Percentiles rank a stretch among this genome's conserved stretches.
These are phyloP conservation scores for Herpetomonas tarakana DNA, from an alignment of 208 protist species.

Conservation along the genomic window DNA sequence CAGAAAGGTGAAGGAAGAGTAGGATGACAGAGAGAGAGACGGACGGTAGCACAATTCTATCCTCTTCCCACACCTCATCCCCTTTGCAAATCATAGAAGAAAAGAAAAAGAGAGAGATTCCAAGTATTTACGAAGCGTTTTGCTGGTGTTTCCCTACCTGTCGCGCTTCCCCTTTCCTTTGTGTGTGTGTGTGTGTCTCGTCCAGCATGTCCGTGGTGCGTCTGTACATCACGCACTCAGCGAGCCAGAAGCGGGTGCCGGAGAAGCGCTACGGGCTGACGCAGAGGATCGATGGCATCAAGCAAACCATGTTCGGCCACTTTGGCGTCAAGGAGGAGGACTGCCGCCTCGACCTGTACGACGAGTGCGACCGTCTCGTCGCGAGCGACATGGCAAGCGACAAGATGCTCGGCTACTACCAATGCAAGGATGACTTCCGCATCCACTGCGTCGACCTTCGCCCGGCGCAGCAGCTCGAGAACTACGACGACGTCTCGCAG, in stretches of 20 bases:
- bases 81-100: too few species aligned
- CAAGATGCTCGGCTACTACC: constrained; percentile 85
- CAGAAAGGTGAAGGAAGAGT: too few species aligned
- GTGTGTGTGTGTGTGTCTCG: too few species aligned
- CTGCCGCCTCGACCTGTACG: constrained; percentile 79
- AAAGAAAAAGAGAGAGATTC: too few species aligned
- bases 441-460: constrained; percentile 90
- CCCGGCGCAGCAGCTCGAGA: constrained; percentile 54
- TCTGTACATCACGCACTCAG: constrained; percentile 84
- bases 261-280: constrained; percentile 86
- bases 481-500: constrained; percentile 82
- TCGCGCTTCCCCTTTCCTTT: too few species aligned
- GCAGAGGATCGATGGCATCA: constrained; percentile 78
- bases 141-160: too few species aligned
- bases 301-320: constrained; percentile 73
- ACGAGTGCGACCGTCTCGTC: constrained; percentile 57
- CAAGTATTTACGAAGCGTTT: too few species aligned
- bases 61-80: too few species aligned
- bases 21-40: too few species aligned
- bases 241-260: constrained; percentile 60
- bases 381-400: constrained; percentile 62
- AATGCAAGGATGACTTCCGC: constrained; percentile 71
- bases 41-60: too few species aligned
- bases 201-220: constrained; percentile 74
- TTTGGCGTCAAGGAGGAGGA: constrained; percentile 71